Evolutionary conservation across 306 rosid genomes (phyloP), one percentile per base, ranked within the genome.

Genomic region (Neltuma alba): DNA sequence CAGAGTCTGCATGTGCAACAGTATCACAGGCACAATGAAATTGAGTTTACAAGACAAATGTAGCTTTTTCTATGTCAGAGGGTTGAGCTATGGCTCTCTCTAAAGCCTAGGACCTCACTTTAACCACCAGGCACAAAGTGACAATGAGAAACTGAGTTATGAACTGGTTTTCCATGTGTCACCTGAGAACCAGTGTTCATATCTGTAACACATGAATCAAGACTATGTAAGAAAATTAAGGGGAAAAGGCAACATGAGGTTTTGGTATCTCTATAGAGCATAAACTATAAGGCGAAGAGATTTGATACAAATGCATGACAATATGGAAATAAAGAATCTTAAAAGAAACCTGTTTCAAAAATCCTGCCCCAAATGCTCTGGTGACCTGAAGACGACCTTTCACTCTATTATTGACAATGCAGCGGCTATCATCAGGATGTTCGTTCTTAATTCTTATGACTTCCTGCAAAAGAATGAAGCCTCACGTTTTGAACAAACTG

Each of bases 301-400:
- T 44, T 9, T 44, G 9, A 42, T 16, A 44, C 52, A 69, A 72
- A 61, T 27, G 27, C 44, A 75, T 30, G 2, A 52, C 31, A n/a
- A 2, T 25, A 21, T 23, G 7, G 15, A 23, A 55, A 55, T 10
- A 38, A 55, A 80, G 78, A 45, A 77, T 60, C 80, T 62, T 47
- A 37, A 58, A 68, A 78, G 70, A 37, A 57, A 95, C 99, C 99
- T 91, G 94, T 85, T 95, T 95, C 87, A 95, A 89, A 89, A 87
- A 95, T 84, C 99, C 98, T 13, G 99, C 99, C 52, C 98, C 98
- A 82, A 95, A 95, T 6, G 99, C 98, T 87, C 99, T 86, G 68
- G 99, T 95, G 81, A 95, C 99, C 86, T 93, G 93, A 52, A 95
- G 97, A 74, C 96, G 64, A 58, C 64, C 64, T 84, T 93, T 93